These are phyloP conservation scores for Kodamaea hsintzibuensis DNA, from an alignment of 805 yeast species.

Conservation along the genomic window DNA sequence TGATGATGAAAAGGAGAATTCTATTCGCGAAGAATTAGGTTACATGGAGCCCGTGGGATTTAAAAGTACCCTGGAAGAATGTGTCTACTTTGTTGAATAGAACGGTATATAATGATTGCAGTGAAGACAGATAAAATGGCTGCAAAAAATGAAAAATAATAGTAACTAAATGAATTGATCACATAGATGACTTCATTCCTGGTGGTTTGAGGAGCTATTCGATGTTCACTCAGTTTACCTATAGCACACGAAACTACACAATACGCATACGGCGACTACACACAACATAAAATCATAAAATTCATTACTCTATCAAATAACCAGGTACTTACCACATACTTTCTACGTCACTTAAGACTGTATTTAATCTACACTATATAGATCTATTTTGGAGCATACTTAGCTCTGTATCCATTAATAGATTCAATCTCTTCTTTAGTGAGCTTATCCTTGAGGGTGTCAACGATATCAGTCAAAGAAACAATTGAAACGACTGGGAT, in stretches of 20 bases:
- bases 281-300: neutral
- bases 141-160: too few relatives aligned
- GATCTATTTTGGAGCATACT: constrained; percentile 44
- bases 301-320: neutral
- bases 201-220: too few relatives aligned
- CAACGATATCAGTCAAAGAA: constrained; percentile 70
- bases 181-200: too few relatives aligned
- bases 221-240: too few relatives aligned
- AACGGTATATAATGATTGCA: neutral
- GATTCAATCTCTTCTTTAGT: constrained; percentile 56
- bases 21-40: neutral
- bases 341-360: neutral
- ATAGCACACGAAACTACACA: too few relatives aligned
- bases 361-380: neutral
- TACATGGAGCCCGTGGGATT: neutral
- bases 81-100: neutral
- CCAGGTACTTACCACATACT: neutral
- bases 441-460: constrained; percentile 56
- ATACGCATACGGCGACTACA: neutral
- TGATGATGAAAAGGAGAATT: neutral
- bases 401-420: constrained; percentile 57
- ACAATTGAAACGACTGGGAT: constrained; percentile 88
- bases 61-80: neutral
- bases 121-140: too few relatives aligned
- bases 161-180: too few relatives aligned